Evolutionary conservation across 140 eudicot species (phyloP).

Genomic region (Anethum foeniculum): DNA sequence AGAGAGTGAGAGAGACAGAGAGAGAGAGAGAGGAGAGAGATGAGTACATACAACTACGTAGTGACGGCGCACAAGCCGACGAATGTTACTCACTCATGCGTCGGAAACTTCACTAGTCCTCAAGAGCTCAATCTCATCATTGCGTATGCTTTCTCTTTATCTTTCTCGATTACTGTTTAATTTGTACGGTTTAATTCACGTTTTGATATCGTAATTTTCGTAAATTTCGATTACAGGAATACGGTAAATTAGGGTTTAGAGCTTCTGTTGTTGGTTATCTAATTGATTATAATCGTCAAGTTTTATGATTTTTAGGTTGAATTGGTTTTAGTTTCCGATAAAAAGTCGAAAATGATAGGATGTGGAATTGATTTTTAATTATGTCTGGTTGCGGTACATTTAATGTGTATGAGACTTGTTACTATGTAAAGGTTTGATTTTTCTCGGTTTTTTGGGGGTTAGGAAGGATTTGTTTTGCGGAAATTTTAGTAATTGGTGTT

Average conservation of each 20-base stretch:
- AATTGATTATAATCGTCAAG: background rate
- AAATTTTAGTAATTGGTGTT: background rate
- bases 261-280: background rate
- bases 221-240: background rate
- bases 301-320: background rate
- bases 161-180: background rate
- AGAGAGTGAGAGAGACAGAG: slow-evolving; percentile 1
- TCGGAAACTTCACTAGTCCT: slow-evolving; percentile 93
- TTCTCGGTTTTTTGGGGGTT: background rate
- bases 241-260: background rate
- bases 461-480: background rate
- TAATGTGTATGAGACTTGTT: background rate
- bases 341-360: background rate
- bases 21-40: slow-evolving; percentile 13
- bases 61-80: slow-evolving; percentile 99
- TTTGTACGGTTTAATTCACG: background rate
- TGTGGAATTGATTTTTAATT: background rate
- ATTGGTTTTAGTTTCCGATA: background rate
- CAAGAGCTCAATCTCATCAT: slow-evolving; percentile 88
- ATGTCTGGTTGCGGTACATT: background rate
- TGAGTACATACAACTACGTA: slow-evolving; percentile 86
- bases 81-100: slow-evolving; percentile 94
- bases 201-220: no score
- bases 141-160: slow-evolving; percentile 40
- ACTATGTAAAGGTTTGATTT: background rate